Evolutionary conservation across 2,329 filamentous ascomycete species (phyloP).

Genomic region (Anthostomella pinea): DNA sequence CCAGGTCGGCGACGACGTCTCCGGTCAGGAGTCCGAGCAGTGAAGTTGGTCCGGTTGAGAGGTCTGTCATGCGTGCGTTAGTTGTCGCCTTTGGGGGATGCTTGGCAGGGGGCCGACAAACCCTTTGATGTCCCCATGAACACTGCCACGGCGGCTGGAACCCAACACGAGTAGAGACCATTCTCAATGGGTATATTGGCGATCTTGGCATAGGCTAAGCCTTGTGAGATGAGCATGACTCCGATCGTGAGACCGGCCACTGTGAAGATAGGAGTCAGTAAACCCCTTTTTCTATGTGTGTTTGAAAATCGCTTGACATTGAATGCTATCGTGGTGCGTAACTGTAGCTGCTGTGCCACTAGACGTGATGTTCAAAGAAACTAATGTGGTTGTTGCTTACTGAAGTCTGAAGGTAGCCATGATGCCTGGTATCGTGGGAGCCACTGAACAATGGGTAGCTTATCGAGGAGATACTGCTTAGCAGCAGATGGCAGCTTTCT

Average conservation of each 20-base stretch:
- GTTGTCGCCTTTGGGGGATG: conserved; percentile 12
- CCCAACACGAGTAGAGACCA: conserved; percentile 58
- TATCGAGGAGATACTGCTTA: conserved; percentile 55
- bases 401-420: conserved; percentile 61
- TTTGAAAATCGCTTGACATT: no score
- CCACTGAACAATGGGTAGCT: conserved; percentile 62
- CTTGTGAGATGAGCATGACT: conserved; percentile 59
- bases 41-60: conserved; percentile 63
- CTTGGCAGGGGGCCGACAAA: conserved; percentile 23
- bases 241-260: conserved; percentile 60
- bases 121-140: conserved; percentile 63
- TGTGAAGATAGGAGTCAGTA: conserved; percentile 8
- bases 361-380: not conserved
- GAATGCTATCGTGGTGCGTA: no score
- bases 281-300: not conserved
- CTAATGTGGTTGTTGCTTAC: conserved; percentile 8
- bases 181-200: conserved; percentile 60
- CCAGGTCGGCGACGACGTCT: conserved; percentile 54
- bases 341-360: no score
- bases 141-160: conserved; percentile 55
- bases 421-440: conserved; percentile 57
- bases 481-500: conserved; percentile 49
- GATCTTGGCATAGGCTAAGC: conserved; percentile 60
- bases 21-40: conserved; percentile 62
- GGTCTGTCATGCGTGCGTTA: conserved; percentile 38